These are phyloP conservation scores for Stephania cephalantha DNA, from an alignment of 164 flowering plant genomes.

Conservation along the genomic window DNA sequence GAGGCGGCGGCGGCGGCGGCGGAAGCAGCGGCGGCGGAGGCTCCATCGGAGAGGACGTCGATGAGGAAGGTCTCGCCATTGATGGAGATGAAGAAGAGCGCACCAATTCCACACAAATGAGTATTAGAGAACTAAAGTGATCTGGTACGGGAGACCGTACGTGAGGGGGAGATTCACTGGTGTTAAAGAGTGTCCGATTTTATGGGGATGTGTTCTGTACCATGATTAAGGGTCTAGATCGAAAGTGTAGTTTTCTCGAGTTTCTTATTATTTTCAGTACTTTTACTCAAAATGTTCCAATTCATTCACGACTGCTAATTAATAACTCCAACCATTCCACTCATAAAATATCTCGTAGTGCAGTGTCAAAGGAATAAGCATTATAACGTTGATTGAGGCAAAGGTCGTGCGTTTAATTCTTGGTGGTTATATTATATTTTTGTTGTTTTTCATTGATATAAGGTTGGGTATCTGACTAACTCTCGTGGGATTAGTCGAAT, in stretches of 20 bases:
- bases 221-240: neutral
- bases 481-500: too few relatives aligned
- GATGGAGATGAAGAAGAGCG: neutral
- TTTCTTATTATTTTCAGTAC: too few relatives aligned
- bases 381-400: too few relatives aligned
- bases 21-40: neutral
- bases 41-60: neutral
- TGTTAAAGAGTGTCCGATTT: neutral
- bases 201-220: neutral
- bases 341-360: too few relatives aligned
- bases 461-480: too few relatives aligned
- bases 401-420: too few relatives aligned
- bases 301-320: too few relatives aligned
- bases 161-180: neutral
- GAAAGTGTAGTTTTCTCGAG: neutral
- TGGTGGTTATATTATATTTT: too few relatives aligned
- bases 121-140: neutral
- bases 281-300: too few relatives aligned
- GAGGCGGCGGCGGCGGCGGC: slow-evolving; percentile 16
- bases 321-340: too few relatives aligned
- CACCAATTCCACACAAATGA: neutral
- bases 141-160: neutral
- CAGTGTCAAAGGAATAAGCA: too few relatives aligned
- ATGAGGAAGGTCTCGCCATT: neutral
- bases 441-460: too few relatives aligned